These are phyloP conservation scores for Calonectria multiphialidica DNA, from an alignment of 2,329 filamentous ascomycete species.

Conservation along the genomic window DNA sequence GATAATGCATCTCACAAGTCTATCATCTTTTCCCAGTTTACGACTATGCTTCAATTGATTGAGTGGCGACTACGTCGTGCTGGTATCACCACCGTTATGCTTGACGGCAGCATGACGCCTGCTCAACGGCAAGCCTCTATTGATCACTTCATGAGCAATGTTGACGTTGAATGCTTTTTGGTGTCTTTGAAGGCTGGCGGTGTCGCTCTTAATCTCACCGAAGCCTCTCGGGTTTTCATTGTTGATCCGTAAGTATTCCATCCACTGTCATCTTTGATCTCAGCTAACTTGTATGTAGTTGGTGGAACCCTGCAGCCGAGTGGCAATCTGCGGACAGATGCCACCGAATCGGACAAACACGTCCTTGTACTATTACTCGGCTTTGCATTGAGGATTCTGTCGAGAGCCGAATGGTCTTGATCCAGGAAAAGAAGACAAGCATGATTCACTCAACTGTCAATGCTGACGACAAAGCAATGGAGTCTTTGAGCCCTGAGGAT, in stretches of 20 bases:
- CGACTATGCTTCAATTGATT: conserved; percentile 95
- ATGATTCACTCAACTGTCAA: conserved; percentile 99
- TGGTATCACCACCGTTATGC: conserved; percentile 98
- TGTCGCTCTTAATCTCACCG: conserved; percentile 94
- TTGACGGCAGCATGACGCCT: conserved; percentile 97
- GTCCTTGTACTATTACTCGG: conserved; percentile 93
- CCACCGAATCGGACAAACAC: conserved; percentile 94
- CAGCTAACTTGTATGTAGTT: conserved; percentile 65
- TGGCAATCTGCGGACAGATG: conserved; percentile 97
- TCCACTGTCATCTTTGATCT: background rate
- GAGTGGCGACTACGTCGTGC: conserved; percentile 96
- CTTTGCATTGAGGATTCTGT: conserved; percentile 98
- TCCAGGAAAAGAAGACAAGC: conserved; percentile 98
- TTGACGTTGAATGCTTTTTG: conserved; percentile 94
- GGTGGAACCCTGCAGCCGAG: conserved; percentile 99
- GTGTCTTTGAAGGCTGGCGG: conserved; percentile 97
- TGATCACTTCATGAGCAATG: conserved; percentile 95
- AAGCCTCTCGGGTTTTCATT: conserved; percentile 95
- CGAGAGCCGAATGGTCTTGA: conserved; percentile 92
- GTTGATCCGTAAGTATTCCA: conserved; percentile 85
- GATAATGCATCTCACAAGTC: conserved; percentile 96
- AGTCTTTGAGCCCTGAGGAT: conserved; percentile 90
- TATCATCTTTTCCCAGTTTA: conserved; percentile 98
- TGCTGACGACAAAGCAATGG: conserved; percentile 89
- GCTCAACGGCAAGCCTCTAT: conserved; percentile 93